Percentiles rank a stretch among this genome's conserved stretches.
phyloP scores from a whole-genome alignment of 768 basidiomycete genomes.

The Mycena metata region DNA sequence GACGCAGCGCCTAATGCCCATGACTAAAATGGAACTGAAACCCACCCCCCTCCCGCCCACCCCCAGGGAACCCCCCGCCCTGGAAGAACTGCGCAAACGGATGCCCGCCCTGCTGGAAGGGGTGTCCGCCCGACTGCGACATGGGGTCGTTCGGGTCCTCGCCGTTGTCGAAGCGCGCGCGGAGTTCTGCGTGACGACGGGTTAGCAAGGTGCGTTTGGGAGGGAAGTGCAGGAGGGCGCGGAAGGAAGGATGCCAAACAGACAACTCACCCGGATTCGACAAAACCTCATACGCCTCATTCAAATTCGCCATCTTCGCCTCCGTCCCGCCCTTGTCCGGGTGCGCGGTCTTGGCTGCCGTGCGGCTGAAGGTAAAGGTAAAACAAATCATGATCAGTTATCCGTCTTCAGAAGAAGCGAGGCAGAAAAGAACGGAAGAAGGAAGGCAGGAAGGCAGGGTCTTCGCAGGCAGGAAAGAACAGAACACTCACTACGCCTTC shows the following conservation, averaged over 20 bases:
- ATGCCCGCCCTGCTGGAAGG: conserved; percentile 61
- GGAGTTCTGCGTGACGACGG: no score
- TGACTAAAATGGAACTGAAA: conserved; percentile 58
- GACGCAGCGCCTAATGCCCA: no score
- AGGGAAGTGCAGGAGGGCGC: no score
- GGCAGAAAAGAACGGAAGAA: no score
- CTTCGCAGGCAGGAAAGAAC: no score
- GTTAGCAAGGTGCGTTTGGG: no score
- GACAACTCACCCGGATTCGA: conserved; percentile 76
- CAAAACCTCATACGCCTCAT: conserved; percentile 97
- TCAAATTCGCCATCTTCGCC: conserved; percentile 93
- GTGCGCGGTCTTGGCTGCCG: conserved; percentile 84
- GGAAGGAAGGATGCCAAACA: no score
- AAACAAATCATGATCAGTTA: no score
- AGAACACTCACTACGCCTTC: conserved; percentile 87
- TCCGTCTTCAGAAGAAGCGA: not conserved
- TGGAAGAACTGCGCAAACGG: conserved; percentile 92
- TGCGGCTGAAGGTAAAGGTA: no score
- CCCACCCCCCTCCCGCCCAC: conserved; percentile 46
- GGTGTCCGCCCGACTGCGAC: conserved; percentile 68
- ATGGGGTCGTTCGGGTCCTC: conserved; percentile 96
- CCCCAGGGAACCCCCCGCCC: conserved; percentile 58
- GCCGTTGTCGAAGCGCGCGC: conserved; percentile 90
- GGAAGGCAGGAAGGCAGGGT: no score
- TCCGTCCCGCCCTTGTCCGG: conserved; percentile 97